Percentiles rank a stretch among this genome's conserved stretches.
These are phyloP conservation scores for Ceriops tagal DNA, from an alignment of 345 rosid species.

Conservation along the genomic window DNA sequence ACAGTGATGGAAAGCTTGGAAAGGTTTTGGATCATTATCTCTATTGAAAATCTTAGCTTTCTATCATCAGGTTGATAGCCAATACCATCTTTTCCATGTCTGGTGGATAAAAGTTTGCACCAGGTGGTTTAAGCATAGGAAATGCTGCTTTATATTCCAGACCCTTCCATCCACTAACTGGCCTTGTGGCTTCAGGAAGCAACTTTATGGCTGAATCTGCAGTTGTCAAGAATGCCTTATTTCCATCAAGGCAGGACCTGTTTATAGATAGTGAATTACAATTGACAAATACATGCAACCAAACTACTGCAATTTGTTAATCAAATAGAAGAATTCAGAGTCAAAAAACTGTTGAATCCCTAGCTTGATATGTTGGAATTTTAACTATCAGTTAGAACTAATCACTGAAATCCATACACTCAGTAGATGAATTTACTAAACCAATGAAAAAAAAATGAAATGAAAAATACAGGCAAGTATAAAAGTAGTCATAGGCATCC, in stretches of 20 bases:
- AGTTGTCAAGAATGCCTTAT: conserved; percentile 78
- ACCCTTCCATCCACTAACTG: conserved; percentile 83
- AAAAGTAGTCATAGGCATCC: too few relatives aligned
- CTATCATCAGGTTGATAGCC: background rate
- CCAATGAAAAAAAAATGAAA: too few relatives aligned
- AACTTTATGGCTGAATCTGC: conserved; percentile 78
- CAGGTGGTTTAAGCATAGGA: conserved; percentile 77
- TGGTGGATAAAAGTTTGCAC: conserved; percentile 93
- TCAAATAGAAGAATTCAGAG: too few relatives aligned
- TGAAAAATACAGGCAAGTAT: too few relatives aligned
- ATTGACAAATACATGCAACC: conserved; percentile 1
- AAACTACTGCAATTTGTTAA: background rate
- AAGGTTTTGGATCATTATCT: too few relatives aligned
- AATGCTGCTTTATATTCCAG: conserved; percentile 77
- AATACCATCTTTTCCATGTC: conserved; percentile 90
- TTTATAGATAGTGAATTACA: conserved; percentile 18
- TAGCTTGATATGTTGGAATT: too few relatives aligned
- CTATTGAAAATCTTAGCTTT: background rate
- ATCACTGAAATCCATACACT: too few relatives aligned
- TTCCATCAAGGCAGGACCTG: conserved; percentile 96
- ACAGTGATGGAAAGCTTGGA: too few relatives aligned
- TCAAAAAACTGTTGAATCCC: too few relatives aligned
- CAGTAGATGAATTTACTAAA: too few relatives aligned
- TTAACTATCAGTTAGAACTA: too few relatives aligned
- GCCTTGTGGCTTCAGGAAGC: conserved; percentile 61